Percentiles rank a stretch among this genome's conserved stretches.
These are phyloP conservation scores for Euphorbia schlechtendalii DNA, from an alignment of 441 rosid genomes.

Conservation along the genomic window DNA sequence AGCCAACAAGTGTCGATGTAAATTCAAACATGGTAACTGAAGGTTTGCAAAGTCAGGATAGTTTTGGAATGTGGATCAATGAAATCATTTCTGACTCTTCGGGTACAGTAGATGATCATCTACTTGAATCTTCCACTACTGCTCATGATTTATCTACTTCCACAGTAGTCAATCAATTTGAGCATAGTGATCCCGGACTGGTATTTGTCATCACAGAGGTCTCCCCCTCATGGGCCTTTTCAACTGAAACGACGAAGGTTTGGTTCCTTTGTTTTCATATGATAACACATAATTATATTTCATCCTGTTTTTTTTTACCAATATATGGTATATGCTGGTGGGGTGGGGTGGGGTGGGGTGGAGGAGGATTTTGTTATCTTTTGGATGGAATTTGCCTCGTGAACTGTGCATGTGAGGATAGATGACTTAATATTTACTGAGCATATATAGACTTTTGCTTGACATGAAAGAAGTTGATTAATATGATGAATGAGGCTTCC, in stretches of 20 bases:
- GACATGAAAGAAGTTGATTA: neutral
- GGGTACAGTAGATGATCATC: slow-evolving; percentile 44
- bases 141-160: slow-evolving; percentile 37
- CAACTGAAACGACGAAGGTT: slow-evolving; percentile 86
- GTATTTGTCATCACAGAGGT: slow-evolving; percentile 72
- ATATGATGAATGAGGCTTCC: neutral
- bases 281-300: neutral
- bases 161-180: slow-evolving; percentile 27
- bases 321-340: neutral
- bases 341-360: too few relatives aligned
- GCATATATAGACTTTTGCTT: neutral
- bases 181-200: slow-evolving; percentile 41
- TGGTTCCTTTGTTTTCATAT: neutral
- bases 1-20: slow-evolving; percentile 28
- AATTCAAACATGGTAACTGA: slow-evolving; percentile 34
- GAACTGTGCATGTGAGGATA: neutral
- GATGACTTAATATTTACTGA: neutral
- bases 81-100: slow-evolving; percentile 48
- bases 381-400: neutral
- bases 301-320: neutral
- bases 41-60: slow-evolving; percentile 74
- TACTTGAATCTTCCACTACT: slow-evolving; percentile 41
- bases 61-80: slow-evolving; percentile 89
- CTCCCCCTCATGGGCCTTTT: slow-evolving; percentile 81
- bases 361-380: neutral